Percentiles rank a stretch among this genome's conserved stretches.
These are phyloP conservation scores for Cladorrhinum samala DNA, from an alignment of 495 filamentous ascomycete genomes.

Conservation along the genomic window DNA sequence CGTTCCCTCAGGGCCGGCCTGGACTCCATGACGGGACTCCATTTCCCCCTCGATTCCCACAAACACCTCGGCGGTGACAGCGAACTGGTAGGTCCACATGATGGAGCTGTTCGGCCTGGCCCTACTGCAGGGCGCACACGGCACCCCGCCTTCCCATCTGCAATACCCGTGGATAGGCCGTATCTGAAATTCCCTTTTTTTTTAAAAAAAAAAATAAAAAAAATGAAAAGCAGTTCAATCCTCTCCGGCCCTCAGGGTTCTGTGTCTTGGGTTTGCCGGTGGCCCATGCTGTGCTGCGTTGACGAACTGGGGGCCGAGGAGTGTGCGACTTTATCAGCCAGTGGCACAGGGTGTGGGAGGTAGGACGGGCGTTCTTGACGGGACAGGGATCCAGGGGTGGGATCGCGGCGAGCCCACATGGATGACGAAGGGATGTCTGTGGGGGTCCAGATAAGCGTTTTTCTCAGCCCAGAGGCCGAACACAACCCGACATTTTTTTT, in stretches of 20 bases:
- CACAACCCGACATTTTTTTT: too few species aligned
- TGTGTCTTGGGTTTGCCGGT: too few species aligned
- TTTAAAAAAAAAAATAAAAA: background rate
- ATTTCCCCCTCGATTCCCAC: background rate
- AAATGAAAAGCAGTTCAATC: too few species aligned
- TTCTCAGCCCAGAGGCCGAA: too few species aligned
- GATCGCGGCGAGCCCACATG: constrained; percentile 25
- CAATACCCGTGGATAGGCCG: too few species aligned
- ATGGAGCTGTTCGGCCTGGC: background rate
- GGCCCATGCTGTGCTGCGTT: too few species aligned
- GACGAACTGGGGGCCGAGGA: constrained; percentile 15
- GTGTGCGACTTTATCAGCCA: constrained; percentile 25
- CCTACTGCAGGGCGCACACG: background rate
- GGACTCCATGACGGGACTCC: background rate
- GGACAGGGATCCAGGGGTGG: constrained; percentile 21
- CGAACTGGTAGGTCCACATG: background rate
- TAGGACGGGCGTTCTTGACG: constrained; percentile 19
- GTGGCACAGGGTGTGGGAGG: constrained; percentile 19
- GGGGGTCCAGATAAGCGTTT: constrained; percentile 33
- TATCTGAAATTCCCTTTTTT: too few species aligned
- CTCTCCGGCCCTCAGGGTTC: too few species aligned
- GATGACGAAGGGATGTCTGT: constrained; percentile 19
- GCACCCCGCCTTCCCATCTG: background rate
- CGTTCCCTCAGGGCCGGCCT: background rate
- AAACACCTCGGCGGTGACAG: background rate